These are phyloP conservation scores for Guadua angustifolia DNA, from an alignment of 176 grass and related monocot genomes.

Conservation along the genomic window DNA sequence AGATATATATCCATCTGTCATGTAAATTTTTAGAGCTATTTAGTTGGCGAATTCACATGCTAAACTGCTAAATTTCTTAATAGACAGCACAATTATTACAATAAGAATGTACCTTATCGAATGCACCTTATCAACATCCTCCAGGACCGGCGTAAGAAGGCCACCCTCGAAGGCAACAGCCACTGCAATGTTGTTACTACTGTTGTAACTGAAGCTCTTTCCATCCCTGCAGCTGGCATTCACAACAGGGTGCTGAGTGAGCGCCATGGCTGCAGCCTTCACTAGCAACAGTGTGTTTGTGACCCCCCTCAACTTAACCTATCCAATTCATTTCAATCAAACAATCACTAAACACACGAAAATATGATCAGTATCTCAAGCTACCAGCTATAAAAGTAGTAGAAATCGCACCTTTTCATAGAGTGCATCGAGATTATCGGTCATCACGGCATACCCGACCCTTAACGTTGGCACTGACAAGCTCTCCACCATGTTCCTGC, in stretches of 20 bases:
- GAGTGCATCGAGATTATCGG: slow-evolving; percentile 69
- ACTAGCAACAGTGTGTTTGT: slow-evolving; percentile 92
- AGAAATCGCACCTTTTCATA: slow-evolving; percentile 72
- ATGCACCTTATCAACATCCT: slow-evolving; percentile 82
- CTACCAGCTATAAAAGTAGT: background rate
- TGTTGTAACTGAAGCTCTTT: slow-evolving; percentile 90
- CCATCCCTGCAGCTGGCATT: slow-evolving; percentile 88
- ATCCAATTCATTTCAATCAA: slow-evolving; percentile 25
- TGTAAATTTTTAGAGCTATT: slow-evolving; percentile 29
- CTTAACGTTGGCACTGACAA: slow-evolving; percentile 77
- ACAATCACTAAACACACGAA: slow-evolving; percentile 9
- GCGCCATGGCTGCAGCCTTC: slow-evolving; percentile 79
- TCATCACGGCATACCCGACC: slow-evolving; percentile 66
- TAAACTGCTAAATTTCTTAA: slow-evolving; percentile 13
- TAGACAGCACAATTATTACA: background rate
- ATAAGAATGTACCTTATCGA: slow-evolving; percentile 63
- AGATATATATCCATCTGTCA: slow-evolving; percentile 89
- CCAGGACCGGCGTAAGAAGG: slow-evolving; percentile 74
- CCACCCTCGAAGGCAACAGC: slow-evolving; percentile 91
- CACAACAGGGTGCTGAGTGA: slow-evolving; percentile 76
- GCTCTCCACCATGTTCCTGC: slow-evolving; percentile 94
- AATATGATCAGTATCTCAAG: background rate
- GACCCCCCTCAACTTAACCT: slow-evolving; percentile 85
- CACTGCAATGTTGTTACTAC: slow-evolving; percentile 86
- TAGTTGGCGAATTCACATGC: background rate